Evolutionary conservation across 2,329 filamentous ascomycete genomes (phyloP).

Genomic region (Elsinoe arachidis): DNA sequence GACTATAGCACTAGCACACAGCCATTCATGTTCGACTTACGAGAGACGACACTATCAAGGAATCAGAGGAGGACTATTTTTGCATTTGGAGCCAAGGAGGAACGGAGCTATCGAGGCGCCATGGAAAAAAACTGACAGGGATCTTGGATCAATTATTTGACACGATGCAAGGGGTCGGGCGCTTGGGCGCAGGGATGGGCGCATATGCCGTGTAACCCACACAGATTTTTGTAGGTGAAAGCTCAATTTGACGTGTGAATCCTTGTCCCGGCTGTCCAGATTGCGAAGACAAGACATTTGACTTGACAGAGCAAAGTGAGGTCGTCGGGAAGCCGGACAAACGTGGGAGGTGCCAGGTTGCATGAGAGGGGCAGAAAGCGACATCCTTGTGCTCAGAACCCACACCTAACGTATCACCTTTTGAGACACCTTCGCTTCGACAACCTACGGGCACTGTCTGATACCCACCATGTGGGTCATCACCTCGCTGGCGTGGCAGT

Average conservation of each 20-base stretch:
- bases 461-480: no score
- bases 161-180: not conserved
- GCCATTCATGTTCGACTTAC: slow-evolving; percentile 6
- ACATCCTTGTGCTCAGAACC: not conserved
- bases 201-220: slow-evolving; percentile 8
- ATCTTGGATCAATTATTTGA: not conserved
- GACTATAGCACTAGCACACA: slow-evolving; percentile 1
- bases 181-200: not conserved
- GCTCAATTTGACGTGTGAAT: slow-evolving; percentile 1
- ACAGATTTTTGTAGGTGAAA: slow-evolving; percentile 1
- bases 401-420: not conserved
- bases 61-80: not conserved
- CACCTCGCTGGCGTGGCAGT: not conserved
- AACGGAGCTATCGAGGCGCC: not conserved
- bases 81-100: slow-evolving; percentile 17
- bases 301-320: no score
- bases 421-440: not conserved
- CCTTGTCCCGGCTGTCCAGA: not conserved
- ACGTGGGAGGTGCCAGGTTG: no score
- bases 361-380: no score
- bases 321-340: no score
- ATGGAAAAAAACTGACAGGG: not conserved
- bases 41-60: slow-evolving; percentile 26
- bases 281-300: not conserved
- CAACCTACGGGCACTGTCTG: no score